Evolutionary conservation across 73 alveolate species (phyloP), one percentile per base, ranked within the genome.

Genomic region (Paramecium biaurelia): DNA sequence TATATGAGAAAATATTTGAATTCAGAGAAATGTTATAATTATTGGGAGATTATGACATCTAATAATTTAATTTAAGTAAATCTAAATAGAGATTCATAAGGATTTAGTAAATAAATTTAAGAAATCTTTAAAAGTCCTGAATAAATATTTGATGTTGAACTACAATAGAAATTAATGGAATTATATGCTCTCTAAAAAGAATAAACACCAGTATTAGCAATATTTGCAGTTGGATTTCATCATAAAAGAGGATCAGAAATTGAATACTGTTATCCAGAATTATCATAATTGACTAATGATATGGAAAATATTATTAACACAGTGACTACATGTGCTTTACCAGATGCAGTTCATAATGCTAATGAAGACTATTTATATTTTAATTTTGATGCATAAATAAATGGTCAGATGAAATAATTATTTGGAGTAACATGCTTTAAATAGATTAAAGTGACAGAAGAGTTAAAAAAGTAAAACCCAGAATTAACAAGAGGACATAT

Each of bases 261-360:
- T 5, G 94, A 89, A 30, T 89, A 57, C 28, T 43, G 57, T 63
- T 82, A 70, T 45, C 94, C 94, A 41, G 79, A 89, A 42, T 43
- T 76, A 23, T 23, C 42, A 28, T 41, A 67, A 59, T 63, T 59
- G 11, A 86, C 85, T 23, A 23, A 28, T 32, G 93, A 41, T 63
- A 21, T 11, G 12, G 92, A 79, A 7, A 45, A 68, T 49, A 89
- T 89, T 9, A 37, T 89, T 11, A 82, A 89, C n/a, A 70, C 53
- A 30, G 70, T 89, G 11, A 76, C 94, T 0, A 23, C 38, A 34
- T 89, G 76, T 89, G 79, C 92, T 14, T 70, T 89, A 38, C 94
- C 94, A n/a, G 94, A 89, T 89, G 94, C 94, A 1, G 87, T 89
- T 70, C 94, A 89, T 70, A 89, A 89, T 70, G 84, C 85, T 5